Conservation (phyloP, 2,329 filamentous ascomycete species). For the Beauveria australis region DNA sequence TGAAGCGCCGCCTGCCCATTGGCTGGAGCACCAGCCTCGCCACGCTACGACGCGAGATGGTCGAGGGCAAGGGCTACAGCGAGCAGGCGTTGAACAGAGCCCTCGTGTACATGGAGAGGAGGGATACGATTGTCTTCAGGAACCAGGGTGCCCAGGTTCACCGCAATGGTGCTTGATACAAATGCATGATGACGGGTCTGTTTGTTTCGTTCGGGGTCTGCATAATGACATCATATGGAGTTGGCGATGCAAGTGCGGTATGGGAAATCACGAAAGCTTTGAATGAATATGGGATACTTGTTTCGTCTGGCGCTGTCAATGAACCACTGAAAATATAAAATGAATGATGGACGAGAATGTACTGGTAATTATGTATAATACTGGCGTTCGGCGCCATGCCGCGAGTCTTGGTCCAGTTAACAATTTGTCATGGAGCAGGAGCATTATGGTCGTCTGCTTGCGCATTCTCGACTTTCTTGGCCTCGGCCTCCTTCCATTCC, state of each 20-base stretch:
- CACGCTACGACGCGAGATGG: constrained; percentile 81
- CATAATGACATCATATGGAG: constrained; percentile 6
- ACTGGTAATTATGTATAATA: background rate
- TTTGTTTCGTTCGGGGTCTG: background rate
- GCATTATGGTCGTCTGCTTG: background rate
- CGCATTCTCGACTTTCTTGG: background rate
- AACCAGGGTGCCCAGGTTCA: constrained; percentile 70
- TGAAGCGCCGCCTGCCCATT: constrained; percentile 80
- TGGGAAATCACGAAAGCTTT: constrained; percentile 2
- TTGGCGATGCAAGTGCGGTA: constrained; percentile 1
- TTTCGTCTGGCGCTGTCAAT: background rate
- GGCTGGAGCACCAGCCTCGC: constrained; percentile 91
- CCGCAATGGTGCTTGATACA: constrained; percentile 54
- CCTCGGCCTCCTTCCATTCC: constrained; percentile 32
- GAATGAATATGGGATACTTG: background rate
- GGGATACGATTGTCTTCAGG: constrained; percentile 78
- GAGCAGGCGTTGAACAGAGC: constrained; percentile 81
- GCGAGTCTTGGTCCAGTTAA: background rate
- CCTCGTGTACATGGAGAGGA: constrained; percentile 74
- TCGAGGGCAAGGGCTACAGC: constrained; percentile 81
- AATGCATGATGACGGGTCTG: background rate
- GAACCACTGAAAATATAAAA: background rate
- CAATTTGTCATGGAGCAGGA: background rate
- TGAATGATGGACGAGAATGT: background rate
- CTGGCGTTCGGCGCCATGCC: background rate